A percentile compares a stretch with the other conserved stretches of the same genome.
Evolutionary conservation across 2,329 filamentous ascomycete species (phyloP).

Genomic region (Knoxdaviesia capensis): DNA sequence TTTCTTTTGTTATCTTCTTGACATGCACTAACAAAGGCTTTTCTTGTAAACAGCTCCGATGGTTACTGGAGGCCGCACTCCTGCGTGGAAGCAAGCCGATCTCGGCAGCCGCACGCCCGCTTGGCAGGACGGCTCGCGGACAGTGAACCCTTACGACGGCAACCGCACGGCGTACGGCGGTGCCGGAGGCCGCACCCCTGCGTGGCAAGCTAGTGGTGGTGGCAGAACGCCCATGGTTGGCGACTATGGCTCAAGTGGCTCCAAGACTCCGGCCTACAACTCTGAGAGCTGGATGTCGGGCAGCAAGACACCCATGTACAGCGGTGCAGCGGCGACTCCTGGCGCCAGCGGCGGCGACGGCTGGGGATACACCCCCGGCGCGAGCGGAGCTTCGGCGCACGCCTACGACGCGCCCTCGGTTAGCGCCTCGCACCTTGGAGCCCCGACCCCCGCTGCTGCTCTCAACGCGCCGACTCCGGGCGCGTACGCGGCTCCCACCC

Average conservation of each 20-base stretch:
- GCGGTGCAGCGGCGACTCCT: constrained; percentile 35
- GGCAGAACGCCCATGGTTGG: constrained; percentile 50
- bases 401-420: constrained; percentile 54
- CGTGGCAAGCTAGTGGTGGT: constrained; percentile 47
- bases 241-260: constrained; percentile 39
- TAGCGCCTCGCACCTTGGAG: constrained; percentile 30
- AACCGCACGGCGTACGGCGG: constrained; percentile 57
- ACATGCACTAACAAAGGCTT: constrained; percentile 9
- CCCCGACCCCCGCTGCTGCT: constrained; percentile 36
- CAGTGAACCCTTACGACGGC: constrained; percentile 52
- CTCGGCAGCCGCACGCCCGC: constrained; percentile 46
- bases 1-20: background rate
- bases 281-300: constrained; percentile 44
- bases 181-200: constrained; percentile 48
- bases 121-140: constrained; percentile 48
- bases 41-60: constrained; percentile 25
- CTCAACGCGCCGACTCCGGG: constrained; percentile 54
- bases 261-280: constrained; percentile 46
- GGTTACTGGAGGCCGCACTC: constrained; percentile 34
- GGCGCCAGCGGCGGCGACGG: constrained; percentile 35
- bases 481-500: constrained; percentile 43
- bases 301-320: constrained; percentile 62
- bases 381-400: constrained; percentile 18
- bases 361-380: constrained; percentile 38
- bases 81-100: constrained; percentile 37